These are phyloP conservation scores for Pyrenochaeta sp. DNA, from an alignment of 2,329 filamentous ascomycete species.

Conservation along the genomic window DNA sequence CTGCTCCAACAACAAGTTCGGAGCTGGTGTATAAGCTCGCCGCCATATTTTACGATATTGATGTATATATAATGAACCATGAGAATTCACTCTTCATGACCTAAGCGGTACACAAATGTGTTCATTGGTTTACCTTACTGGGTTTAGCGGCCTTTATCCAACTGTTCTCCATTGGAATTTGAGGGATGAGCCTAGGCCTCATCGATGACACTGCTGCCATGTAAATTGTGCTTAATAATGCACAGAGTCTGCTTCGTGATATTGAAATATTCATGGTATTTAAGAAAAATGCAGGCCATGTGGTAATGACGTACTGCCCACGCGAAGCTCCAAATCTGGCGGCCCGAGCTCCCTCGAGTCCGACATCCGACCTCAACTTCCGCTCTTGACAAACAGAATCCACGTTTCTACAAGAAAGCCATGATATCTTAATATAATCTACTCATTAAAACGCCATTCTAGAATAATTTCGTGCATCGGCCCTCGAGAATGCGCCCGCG, in stretches of 20 bases:
- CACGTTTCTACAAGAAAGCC: not conserved
- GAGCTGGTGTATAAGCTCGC: constrained; percentile 22
- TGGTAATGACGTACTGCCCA: constrained; percentile 14
- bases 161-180: no score
- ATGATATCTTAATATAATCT: constrained; percentile 12
- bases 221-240: not conserved
- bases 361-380: constrained; percentile 12
- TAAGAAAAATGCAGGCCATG: not conserved
- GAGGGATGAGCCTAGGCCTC: not conserved
- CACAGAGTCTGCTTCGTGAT: no score
- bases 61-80: not conserved
- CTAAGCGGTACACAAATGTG: not conserved
- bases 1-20: constrained; percentile 30
- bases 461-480: not conserved
- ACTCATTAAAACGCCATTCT: not conserved
- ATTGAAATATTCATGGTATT: no score
- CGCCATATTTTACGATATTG: no score
- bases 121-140: not conserved
- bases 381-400: not conserved
- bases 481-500: constrained; percentile 34
- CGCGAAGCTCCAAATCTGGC: not conserved
- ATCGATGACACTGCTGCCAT: not conserved
- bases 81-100: not conserved
- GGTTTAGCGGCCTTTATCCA: not conserved
- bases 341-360: constrained; percentile 24